Percentiles rank a stretch among this genome's conserved stretches.
These are phyloP conservation scores for Backusella westeae DNA, from an alignment of 192 early-diverging fungal species.

Conservation along the genomic window DNA sequence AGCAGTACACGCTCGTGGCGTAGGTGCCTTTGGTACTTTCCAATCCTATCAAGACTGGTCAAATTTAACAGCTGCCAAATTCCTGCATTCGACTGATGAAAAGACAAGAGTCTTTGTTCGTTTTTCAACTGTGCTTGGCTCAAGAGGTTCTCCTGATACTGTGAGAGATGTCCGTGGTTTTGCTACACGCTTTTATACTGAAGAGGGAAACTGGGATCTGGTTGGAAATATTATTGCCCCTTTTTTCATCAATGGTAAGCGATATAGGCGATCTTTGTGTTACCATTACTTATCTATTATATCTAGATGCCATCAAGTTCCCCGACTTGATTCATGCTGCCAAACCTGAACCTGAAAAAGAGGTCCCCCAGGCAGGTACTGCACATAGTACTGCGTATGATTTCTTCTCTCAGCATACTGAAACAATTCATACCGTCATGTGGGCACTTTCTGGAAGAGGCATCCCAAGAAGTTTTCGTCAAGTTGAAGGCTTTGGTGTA, in stretches of 20 bases:
- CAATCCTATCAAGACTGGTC: constrained; percentile 33
- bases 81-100: constrained; percentile 23
- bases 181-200: constrained; percentile 26
- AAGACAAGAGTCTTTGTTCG: constrained; percentile 49
- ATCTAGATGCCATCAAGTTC: constrained; percentile 37
- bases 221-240: constrained; percentile 43
- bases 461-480: constrained; percentile 36
- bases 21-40: constrained; percentile 46
- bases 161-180: constrained; percentile 39
- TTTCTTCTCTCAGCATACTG: constrained; percentile 39
- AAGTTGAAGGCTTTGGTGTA: constrained; percentile 46
- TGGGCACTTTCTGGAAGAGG: constrained; percentile 44
- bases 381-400: constrained; percentile 43
- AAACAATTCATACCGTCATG: constrained; percentile 38
- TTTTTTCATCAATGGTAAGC: constrained; percentile 41
- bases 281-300: no score
- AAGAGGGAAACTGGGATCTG: constrained; percentile 28
- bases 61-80: constrained; percentile 38
- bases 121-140: constrained; percentile 44
- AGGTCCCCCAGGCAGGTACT: constrained; percentile 43
- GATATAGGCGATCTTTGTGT: neutral
- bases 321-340: constrained; percentile 38
- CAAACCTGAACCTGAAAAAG: constrained; percentile 43
- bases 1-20: constrained; percentile 43
- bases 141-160: constrained; percentile 40